phyloP scores from a whole-genome alignment of 176 grass and related monocot genomes.

The barley (Hordeum vulgare) region DNA sequence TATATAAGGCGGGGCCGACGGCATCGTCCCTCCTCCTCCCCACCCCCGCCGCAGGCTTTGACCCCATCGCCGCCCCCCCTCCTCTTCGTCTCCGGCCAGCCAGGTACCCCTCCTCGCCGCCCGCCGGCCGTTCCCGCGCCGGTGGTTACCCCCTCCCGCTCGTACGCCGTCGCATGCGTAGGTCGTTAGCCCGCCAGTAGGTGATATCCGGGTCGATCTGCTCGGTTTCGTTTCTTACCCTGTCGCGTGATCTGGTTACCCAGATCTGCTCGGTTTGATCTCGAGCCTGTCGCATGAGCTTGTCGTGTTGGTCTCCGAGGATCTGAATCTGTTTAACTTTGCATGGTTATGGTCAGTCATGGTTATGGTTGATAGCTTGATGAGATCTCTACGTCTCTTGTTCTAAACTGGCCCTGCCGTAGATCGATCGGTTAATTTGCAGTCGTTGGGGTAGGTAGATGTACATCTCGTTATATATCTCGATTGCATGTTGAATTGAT shows the following conservation, averaged over 20 bases:
- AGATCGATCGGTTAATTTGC: background rate
- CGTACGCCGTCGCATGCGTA: background rate
- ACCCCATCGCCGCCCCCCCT: too few relatives aligned
- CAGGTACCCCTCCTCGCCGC: background rate
- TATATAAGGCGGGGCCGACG: background rate
- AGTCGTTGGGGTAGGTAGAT: background rate
- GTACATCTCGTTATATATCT: background rate
- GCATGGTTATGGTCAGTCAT: too few relatives aligned
- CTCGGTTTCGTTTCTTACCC: background rate
- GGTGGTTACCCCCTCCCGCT: background rate
- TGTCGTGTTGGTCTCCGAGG: background rate
- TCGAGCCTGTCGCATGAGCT: background rate
- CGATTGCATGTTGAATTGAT: background rate
- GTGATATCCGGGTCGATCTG: background rate
- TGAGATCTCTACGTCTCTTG: background rate
- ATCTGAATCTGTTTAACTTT: background rate
- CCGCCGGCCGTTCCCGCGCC: background rate
- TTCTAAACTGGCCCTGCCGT: background rate
- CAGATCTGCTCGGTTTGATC: background rate
- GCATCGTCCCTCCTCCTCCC: background rate
- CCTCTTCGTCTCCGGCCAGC: background rate
- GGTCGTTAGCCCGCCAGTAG: background rate
- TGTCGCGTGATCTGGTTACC: background rate
- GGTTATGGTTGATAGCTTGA: background rate
- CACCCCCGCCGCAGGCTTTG: background rate